Percentiles rank a stretch among this genome's conserved stretches.
Conservation (phyloP, 495 filamentous ascomycete species). For the Lasiosphaeris hirsuta region DNA sequence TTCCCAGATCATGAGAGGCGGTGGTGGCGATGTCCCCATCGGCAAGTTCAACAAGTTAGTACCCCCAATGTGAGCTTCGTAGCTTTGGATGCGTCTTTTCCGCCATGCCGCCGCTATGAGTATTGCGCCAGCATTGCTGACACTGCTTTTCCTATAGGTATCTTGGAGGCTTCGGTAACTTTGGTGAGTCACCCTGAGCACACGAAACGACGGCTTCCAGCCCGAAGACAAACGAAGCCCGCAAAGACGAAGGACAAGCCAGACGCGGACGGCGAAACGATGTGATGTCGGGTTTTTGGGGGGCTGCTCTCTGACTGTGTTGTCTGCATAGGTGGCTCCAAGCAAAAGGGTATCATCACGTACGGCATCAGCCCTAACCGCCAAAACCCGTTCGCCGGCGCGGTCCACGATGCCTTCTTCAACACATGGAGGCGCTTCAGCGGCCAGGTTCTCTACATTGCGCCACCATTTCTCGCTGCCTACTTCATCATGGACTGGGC, state of each 20-base stretch:
- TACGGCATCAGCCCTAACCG: conserved; percentile 53
- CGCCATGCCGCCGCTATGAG: conserved; percentile 19
- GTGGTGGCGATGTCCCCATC: conserved; percentile 55
- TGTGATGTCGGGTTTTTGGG: background rate
- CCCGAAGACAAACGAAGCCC: background rate
- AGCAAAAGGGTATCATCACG: conserved; percentile 56
- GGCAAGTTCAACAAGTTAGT: conserved; percentile 74
- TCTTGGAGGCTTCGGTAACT: conserved; percentile 78
- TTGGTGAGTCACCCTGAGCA: conserved; percentile 62
- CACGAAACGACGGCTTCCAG: background rate
- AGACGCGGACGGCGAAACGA: too few species aligned
- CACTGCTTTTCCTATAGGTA: conserved; percentile 55
- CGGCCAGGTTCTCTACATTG: conserved; percentile 74
- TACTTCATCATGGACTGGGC: conserved; percentile 87
- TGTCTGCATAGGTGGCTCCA: conserved; percentile 37
- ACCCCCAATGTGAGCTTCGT: conserved; percentile 10
- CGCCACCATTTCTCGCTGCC: conserved; percentile 69
- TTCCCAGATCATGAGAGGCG: conserved; percentile 46
- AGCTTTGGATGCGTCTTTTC: conserved; percentile 18
- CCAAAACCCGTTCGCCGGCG: conserved; percentile 55
- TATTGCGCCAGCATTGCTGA: conserved; percentile 22
- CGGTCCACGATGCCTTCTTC: conserved; percentile 56
- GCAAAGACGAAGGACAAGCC: background rate
- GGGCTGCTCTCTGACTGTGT: conserved; percentile 17
- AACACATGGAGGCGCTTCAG: conserved; percentile 59